Base-by-base conservation (phyloP, 78 protist genomes). In the Guillardia theta region DNA sequence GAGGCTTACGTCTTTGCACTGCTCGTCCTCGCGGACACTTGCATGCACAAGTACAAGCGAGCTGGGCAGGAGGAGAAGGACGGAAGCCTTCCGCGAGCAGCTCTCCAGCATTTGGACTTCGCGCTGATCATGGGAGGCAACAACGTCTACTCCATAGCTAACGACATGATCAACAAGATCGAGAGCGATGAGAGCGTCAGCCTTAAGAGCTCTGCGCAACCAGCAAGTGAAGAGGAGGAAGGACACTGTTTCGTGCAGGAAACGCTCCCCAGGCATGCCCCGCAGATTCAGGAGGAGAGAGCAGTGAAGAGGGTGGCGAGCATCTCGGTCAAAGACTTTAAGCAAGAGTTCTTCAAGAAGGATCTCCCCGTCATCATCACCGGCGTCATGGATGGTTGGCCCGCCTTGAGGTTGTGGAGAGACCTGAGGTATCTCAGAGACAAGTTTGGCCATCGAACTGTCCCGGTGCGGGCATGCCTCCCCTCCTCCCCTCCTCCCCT, bases 401-500 rank as follows among this genome's bases (percentile, higher is more conserved):
- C 97, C 0, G 95, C 95, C 37, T 8, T 18, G 15, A 64, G 24
- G 27, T 27, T 33, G 22, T 95, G 97, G 96, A 37, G 54, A 6
- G 94, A 96, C 88, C 70, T 96, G 37, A 41, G 64, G 19, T 95
- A 95, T 48, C 77, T 96, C 41, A 90, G 93, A 33, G 21, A 50
- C 10, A 70, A 88, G 27, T 95, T 95, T 45, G 96, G 97, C 0
- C 46, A 39, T 0, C 50, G 97, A 39, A 88, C 96, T 1, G 96
- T 96, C 22, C 96, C 96, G 1, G 95, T 96, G 27, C 96, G 94
- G 93, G 58, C 95, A 5, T 22, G 45, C 46, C 45, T 50, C 36
- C 33, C 95, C 95, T 78, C 27, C 88, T 5, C 93, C 93, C 70
- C 37, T 48, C 70, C 80, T 80, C 36, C 33, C 88, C 39, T 24